phyloP scores from a whole-genome alignment of 768 basidiomycete species.

The Megacollybia marginata region DNA sequence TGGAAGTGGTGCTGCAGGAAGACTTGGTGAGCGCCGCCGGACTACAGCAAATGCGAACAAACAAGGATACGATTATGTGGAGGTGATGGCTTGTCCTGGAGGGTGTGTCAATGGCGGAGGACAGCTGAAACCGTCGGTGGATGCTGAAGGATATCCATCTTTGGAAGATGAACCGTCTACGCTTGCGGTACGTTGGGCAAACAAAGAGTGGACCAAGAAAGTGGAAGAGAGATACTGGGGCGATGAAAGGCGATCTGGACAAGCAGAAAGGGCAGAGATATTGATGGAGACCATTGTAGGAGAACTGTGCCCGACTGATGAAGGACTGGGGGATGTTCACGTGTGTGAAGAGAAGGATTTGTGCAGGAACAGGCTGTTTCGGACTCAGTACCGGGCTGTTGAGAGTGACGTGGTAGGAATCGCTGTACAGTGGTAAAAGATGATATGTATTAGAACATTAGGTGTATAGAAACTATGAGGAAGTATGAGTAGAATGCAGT shows the following conservation, averaged over 20 bases:
- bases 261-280: conserved; percentile 29
- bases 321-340: conserved; percentile 24
- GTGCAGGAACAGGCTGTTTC: conserved; percentile 42
- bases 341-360: conserved; percentile 37
- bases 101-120: conserved; percentile 98
- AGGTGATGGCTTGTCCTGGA: conserved; percentile 98
- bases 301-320: conserved; percentile 22
- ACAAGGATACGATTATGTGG: conserved; percentile 78
- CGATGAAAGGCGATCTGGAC: conserved; percentile 14
- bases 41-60: conserved; percentile 26
- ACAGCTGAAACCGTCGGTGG: conserved; percentile 50
- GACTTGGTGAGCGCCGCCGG: conserved; percentile 24
- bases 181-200: conserved; percentile 60
- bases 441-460: neutral
- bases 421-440: conserved; percentile 60
- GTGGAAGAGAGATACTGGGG: conserved; percentile 86
- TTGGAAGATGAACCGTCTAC: conserved; percentile 57
- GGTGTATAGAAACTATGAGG: conserved; percentile 4
- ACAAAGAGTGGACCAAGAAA: conserved; percentile 71
- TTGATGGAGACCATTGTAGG: conserved; percentile 21
- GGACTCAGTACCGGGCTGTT: conserved; percentile 80
- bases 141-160: conserved; percentile 63
- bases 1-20: conserved; percentile 61
- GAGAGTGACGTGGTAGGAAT: conserved; percentile 78
- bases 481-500: conserved; percentile 1